Base-by-base conservation (phyloP, 2,329 filamentous ascomycete species). In the Hypomyces perniciosus region DNA sequence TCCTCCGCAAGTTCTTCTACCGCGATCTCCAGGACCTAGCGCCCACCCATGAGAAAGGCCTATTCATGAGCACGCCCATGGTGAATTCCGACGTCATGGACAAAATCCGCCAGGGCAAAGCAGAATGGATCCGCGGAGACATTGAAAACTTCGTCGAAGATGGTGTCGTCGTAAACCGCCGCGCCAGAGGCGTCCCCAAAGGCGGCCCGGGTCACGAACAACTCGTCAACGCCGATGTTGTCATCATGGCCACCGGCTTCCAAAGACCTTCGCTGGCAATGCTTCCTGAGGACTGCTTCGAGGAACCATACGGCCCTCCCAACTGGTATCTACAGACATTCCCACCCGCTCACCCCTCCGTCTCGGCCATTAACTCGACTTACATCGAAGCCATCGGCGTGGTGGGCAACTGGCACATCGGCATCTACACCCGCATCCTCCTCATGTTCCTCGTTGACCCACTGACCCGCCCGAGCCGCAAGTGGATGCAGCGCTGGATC, bases 321-420 rank as follows among this genome's bases (percentile, higher is more conserved):
- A 90, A 89, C 65, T 95, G 90, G 90, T 95, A 93, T 59, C 77
- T 95, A 0, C 89, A 95, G 66, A 87, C 86, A 0, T 95, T 95
- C 68, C 89, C 90, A 4, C 86, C 89, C 0, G 67, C 73, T 4
- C 85, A 91, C 57, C 80, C 85, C 0, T 84, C 81, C 33, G 77
- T 95, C 44, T 90, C 85, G 56, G 85, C 84, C 56, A 91, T 89
- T 69, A 95, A 95, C 68, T 79, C 85, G 72, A 93, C 88, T 0
- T 95, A 91, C 58, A 74, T 90, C 50, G 83, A 86, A 48, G 88
- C 84, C 4, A 91, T 93, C 51, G 88, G 88, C 1, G 86, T 85
- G 0, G 87, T 93, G 1, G 86, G 88, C 0, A 91, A 93, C 66
- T 92, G 87, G 78, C 89, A 95, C 61, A 92, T 95, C 42, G 90